Evolutionary conservation across 192 early-diverging fungal genomes (phyloP), one percentile per base, ranked within the genome.

Genomic region (Funneliformis mosseae): DNA sequence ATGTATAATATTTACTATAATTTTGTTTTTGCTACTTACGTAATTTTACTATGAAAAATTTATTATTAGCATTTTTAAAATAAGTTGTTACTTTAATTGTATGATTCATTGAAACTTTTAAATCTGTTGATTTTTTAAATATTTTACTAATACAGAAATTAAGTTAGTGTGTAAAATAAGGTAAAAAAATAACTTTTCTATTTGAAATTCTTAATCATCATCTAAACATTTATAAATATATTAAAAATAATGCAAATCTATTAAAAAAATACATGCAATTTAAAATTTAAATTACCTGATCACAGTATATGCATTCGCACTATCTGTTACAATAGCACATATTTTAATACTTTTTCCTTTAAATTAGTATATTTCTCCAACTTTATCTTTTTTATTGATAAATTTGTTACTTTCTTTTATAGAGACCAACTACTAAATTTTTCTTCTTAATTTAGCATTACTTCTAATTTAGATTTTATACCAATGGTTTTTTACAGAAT

Each of bases 301-400:
- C 4, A 25, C 72, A 25, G 72, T 25, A 55, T 50, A 74, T n/a
- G 72, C 42, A 50, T n/a, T 11, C 7, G 46, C 46, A 28, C 46
- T 74, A 74, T 74, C 46, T 48, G 72, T 74, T 38, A 74, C 72
- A 74, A 74, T 8, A 23, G 46, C 4, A 23, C 43, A 23, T 48
- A 74, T 23, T 74, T 16, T 45, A 50, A 74, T 74, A 45, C 8
- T 48, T 8, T 45, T 23, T 5, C 23, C 8, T 74, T 27, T 74
- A 55, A 45, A 27, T 55, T n/a, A 23, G 41, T 55, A n/a, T n/a
- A n/a, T n/a, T n/a, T n/a, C n/a, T n/a, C n/a, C n/a, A n/a, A n/a
- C n/a, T n/a, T n/a, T n/a, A n/a, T n/a, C n/a, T n/a, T n/a, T n/a
- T n/a, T n/a, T n/a, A n/a, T n/a, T n/a, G n/a, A n/a, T n/a, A n/a